phyloP scores from a whole-genome alignment of 768 basidiomycete species.

The Tylopilus sp. region DNA sequence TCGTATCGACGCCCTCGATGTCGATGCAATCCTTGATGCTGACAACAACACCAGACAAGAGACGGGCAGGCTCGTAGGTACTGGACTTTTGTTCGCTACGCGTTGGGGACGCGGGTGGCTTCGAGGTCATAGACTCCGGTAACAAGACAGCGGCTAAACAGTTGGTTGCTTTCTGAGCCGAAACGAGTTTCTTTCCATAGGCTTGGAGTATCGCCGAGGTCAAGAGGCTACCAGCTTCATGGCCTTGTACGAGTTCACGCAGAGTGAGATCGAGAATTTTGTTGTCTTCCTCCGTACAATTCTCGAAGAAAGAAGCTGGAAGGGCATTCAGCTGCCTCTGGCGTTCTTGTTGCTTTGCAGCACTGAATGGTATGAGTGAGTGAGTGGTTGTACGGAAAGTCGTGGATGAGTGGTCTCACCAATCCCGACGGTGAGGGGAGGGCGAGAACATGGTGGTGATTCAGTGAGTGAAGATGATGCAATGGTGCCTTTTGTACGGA shows the following conservation, averaged over 20 bases:
- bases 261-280: slow-evolving; percentile 37
- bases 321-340: slow-evolving; percentile 28
- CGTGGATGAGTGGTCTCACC: slow-evolving; percentile 22
- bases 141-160: slow-evolving; percentile 48
- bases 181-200: slow-evolving; percentile 40
- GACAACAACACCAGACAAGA: slow-evolving; percentile 46
- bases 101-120: slow-evolving; percentile 8
- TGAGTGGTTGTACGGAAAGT: not conserved
- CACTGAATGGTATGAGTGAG: slow-evolving; percentile 19
- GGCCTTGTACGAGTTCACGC: slow-evolving; percentile 33
- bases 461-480: not conserved
- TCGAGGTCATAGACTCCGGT: slow-evolving; percentile 23
- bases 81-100: slow-evolving; percentile 1
- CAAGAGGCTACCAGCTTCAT: slow-evolving; percentile 26
- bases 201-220: slow-evolving; percentile 34
- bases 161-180: slow-evolving; percentile 44
- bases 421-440: slow-evolving; percentile 28
- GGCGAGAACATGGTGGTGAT: slow-evolving; percentile 20
- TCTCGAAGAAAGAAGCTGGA: slow-evolving; percentile 27
- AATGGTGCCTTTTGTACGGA: slow-evolving; percentile 4
- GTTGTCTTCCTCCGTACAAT: slow-evolving; percentile 34
- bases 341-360: slow-evolving; percentile 34
- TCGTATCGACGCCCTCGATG: slow-evolving; percentile 45
- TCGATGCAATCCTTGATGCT: slow-evolving; percentile 49
- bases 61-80: slow-evolving; percentile 3